Percentiles rank a stretch among this genome's conserved stretches.
Conservation (phyloP, 805 yeast species). For the Ogataea minuta region DNA sequence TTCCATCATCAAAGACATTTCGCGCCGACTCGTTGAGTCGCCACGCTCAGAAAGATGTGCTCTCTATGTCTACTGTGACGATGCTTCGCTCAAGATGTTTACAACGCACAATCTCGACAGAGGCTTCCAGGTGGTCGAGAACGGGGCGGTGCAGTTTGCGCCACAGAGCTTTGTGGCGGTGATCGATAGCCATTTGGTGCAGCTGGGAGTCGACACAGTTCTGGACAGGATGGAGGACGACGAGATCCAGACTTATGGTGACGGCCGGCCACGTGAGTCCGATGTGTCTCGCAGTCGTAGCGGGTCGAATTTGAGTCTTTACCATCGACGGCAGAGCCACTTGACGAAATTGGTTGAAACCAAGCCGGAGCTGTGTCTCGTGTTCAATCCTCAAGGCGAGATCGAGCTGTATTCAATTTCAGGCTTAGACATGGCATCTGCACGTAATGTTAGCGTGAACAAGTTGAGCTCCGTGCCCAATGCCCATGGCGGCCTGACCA, state of each 20-base stretch:
- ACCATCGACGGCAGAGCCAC: constrained; percentile 18
- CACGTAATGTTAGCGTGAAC: constrained; percentile 46
- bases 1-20: constrained; percentile 24
- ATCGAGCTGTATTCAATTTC: constrained; percentile 46
- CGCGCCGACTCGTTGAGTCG: constrained; percentile 1
- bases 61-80: constrained; percentile 64
- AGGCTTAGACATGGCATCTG: constrained; percentile 46
- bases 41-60: constrained; percentile 41
- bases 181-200: constrained; percentile 39
- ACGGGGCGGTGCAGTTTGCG: constrained; percentile 48
- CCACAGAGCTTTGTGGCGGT: constrained; percentile 29
- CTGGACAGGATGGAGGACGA: constrained; percentile 21
- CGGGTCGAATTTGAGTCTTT: constrained; percentile 14
- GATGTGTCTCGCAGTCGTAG: constrained; percentile 19
- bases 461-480: constrained; percentile 32
- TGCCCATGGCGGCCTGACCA: constrained; percentile 15
- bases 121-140: constrained; percentile 53
- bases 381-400: constrained; percentile 41
- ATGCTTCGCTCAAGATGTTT: constrained; percentile 64
- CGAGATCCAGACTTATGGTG: constrained; percentile 2
- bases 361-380: constrained; percentile 40
- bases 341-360: constrained; percentile 28
- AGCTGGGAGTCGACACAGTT: constrained; percentile 25
- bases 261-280: not conserved
- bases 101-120: constrained; percentile 59